Evolutionary conservation across 2,329 filamentous ascomycete genomes (phyloP), one percentile per base, ranked within the genome.

Genomic region (Hypoxylon sp.): DNA sequence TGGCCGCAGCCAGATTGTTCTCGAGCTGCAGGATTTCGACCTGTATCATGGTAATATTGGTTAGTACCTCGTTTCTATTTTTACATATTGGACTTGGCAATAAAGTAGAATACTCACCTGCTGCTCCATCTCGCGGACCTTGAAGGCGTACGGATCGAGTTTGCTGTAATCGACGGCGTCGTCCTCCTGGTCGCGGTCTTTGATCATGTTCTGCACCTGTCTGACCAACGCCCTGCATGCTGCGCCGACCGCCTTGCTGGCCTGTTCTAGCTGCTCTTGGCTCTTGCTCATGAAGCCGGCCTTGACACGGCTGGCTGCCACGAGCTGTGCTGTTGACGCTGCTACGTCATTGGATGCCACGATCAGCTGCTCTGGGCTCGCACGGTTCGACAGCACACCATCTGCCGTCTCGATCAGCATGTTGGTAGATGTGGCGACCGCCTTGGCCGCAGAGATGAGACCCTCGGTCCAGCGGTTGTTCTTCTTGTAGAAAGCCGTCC

Each of bases 381-480:
- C 97, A 67, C 94, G 90, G 48, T 89, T 90, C 1, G 89, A 93
- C 54, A 99, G 88, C 33, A 99, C 95, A 17, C 94, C 95, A 71
- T 99, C 95, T 0, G 95, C 95, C 5, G 95, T 99, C 81, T 99
- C 95, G 70, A 99, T 99, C 66, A 99, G 85, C 37, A 89, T 95
- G 78, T 97, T 98, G 9, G 95, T 99, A 13, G 92, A 96, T 1
- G 85, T 84, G 2, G 95, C 95, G 15, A 99, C 95, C 0, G 95
- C 95, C 79, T 99, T 99, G 64, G 95, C 94, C 0, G 95, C 95
- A 31, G 92, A 97, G 72, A 99, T 97, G 59, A 99, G 86, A 43
- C 95, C 95, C 72, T 99, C 95, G 0, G 95, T 99, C 95, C 95
- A 99, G 48, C 95, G 87, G 78, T 98, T 99, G 84, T 99, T 97